Evolutionary conservation across 2,329 filamentous ascomycete species (phyloP).

Genomic region (Talaromyces amestolkiae): DNA sequence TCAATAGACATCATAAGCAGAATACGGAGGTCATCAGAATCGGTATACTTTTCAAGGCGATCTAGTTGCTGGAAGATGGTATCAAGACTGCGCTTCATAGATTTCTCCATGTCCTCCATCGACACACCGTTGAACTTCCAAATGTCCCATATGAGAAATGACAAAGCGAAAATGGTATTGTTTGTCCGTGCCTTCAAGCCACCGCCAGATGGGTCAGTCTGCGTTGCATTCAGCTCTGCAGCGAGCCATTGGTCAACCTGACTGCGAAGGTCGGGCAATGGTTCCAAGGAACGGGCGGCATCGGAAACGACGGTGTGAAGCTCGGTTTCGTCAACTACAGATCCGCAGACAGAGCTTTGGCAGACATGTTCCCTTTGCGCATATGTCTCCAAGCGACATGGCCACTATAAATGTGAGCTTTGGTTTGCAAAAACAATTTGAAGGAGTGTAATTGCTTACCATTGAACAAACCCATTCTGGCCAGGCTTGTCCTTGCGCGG

Average conservation of each 20-base stretch:
- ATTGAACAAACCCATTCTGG: conserved; percentile 38
- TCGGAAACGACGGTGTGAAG: conserved; percentile 25
- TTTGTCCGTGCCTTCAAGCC: conserved; percentile 28
- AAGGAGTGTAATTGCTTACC: conserved; percentile 23
- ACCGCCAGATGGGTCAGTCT: conserved; percentile 24
- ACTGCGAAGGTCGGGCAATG: conserved; percentile 36
- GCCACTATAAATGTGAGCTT: conserved; percentile 26
- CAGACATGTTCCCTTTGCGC: conserved; percentile 31
- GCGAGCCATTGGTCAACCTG: conserved; percentile 38
- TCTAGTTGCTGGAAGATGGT: conserved; percentile 36
- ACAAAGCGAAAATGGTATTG: conserved; percentile 36
- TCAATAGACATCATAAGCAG: conserved; percentile 40
- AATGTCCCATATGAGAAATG: conserved; percentile 42
- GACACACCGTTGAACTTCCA: conserved; percentile 35
- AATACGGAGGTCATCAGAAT: conserved; percentile 32
- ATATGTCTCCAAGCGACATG: conserved; percentile 36
- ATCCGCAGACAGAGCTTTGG: conserved; percentile 29
- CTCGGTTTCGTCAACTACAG: conserved; percentile 36
- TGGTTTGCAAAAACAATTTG: no score
- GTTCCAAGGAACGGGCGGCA: conserved; percentile 26
- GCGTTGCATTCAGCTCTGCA: conserved; percentile 30
- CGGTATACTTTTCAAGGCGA: conserved; percentile 30
- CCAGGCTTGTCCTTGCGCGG: conserved; percentile 32
- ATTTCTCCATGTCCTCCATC: conserved; percentile 24
- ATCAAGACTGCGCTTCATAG: conserved; percentile 32